phyloP scores from a whole-genome alignment of 139 green algal genomes.

The Chlamydomonas sp. region DNA sequence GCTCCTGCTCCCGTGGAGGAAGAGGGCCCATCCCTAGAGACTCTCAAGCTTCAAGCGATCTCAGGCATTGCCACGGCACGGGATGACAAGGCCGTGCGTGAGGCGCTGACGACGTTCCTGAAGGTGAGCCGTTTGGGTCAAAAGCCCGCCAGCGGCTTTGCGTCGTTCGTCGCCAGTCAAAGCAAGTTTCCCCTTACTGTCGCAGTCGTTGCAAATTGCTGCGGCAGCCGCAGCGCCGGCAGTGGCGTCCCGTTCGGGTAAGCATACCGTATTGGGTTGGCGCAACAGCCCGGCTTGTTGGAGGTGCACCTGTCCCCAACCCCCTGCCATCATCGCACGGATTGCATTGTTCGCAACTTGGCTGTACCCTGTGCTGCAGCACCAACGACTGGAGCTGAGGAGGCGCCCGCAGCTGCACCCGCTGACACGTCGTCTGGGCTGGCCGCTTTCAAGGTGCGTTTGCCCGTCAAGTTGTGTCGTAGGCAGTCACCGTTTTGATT shows the following conservation, averaged over 20 bases:
- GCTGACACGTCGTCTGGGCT: not conserved
- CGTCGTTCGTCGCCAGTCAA: not conserved
- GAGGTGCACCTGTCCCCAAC: not conserved
- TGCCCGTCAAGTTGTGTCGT: not conserved
- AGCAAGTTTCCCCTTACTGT: not conserved
- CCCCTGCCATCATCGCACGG: not conserved
- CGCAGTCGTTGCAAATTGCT: slow-evolving; percentile 9
- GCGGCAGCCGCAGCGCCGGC: not conserved
- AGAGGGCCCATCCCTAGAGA: slow-evolving; percentile 9
- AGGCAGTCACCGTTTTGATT: not conserved
- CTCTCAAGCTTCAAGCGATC: slow-evolving; percentile 24
- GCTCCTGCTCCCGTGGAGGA: not conserved
- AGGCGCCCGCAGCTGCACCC: not conserved
- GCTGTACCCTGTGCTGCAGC: not conserved
- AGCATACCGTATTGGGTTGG: not conserved
- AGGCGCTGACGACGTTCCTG: not conserved
- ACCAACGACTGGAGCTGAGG: not conserved
- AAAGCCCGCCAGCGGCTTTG: not conserved
- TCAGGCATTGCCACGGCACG: not conserved
- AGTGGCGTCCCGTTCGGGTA: not conserved
- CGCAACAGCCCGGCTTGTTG: not conserved
- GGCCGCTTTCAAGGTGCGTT: slow-evolving; percentile 5
- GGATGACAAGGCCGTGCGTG: not conserved
- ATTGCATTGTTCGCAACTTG: not conserved
- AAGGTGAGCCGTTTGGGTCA: not conserved